Base-by-base conservation (phyloP, 805 yeast species). In the Millerozyma miso region DNA sequence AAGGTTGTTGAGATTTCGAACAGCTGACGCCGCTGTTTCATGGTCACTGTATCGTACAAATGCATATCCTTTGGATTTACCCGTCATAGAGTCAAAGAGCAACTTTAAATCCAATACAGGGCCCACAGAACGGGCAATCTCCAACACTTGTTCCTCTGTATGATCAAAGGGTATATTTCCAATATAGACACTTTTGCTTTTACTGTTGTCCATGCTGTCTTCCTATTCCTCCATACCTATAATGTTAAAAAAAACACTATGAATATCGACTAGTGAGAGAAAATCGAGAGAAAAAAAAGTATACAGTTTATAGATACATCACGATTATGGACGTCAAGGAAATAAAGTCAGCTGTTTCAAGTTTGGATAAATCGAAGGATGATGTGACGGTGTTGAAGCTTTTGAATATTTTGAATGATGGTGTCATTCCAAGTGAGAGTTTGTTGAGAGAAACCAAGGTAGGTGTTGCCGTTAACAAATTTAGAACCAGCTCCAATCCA, bases 381-480 rank as follows among this genome's bases (percentile, higher is more conserved):
- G 73, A 68, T 41, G 78, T 76, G 33, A 76, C 84, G 3, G 77
- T 86, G 19, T 56, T 85, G 42, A 85, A 83, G 58, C 76, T 90
- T 14, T 67, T 91, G 50, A 76, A 71, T 35, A 71, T 76, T 18
- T 68, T 91, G 47, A 81, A 84, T 51, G 78, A 74, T 43, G 87
- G 86, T 10, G 86, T 88, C 40, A 71, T 73, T 52, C 97, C 98
- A 7, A 82, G 95, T 1, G 98, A 91, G 58, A 79, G 81, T 59
- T 71, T 91, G 31, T 72, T 91, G 40, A 77, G 97, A 55, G 95
- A 91, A 56, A 93, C 99, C 6, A 89, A 88, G 62, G 91, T 93
- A n/a, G 99, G 99, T 50, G 91, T 93, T 14, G 91, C 90, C 6
- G 97, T 93, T 34, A 93, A 93, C 68, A 89, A 88, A 63, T 80